These are phyloP conservation scores for Trifolium subterraneum DNA, from an alignment of 306 rosid species.

Conservation along the genomic window DNA sequence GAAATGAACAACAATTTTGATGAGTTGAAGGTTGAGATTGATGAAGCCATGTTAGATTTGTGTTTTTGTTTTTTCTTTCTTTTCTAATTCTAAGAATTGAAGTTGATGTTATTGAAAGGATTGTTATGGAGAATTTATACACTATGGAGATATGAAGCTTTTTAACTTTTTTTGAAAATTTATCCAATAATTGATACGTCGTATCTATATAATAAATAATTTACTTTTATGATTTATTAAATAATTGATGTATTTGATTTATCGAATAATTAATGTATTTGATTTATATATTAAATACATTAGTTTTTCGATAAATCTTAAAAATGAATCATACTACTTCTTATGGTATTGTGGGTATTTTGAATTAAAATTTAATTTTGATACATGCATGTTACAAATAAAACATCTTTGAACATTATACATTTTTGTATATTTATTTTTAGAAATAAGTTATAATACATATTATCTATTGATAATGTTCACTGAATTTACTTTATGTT, in stretches of 20 bases:
- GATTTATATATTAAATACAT: no score
- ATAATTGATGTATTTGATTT: no score
- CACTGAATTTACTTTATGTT: no score
- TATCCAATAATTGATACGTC: no score
- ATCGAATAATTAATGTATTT: no score
- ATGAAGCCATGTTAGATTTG: slow-evolving; percentile 21
- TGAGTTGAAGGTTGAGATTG: slow-evolving; percentile 38
- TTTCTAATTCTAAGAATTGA: neutral
- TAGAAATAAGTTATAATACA: no score
- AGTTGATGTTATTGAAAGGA: neutral
- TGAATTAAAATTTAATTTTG: neutral
- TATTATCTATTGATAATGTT: no score
- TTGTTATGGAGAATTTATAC: neutral
- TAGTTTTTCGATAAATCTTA: neutral
- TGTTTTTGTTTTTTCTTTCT: neutral
- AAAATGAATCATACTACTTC: neutral
- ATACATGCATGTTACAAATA: neutral
- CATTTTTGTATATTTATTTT: neutral
- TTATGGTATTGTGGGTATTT: neutral
- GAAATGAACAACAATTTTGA: slow-evolving; percentile 32
- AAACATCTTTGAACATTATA: neutral
- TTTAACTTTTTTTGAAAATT: no score
- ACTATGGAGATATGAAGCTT: neutral
- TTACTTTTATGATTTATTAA: no score
- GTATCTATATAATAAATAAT: no score